These are phyloP conservation scores for Blastocystis sp. DNA, from an alignment of 352 stramenopile genomes.

Conservation along the genomic window DNA sequence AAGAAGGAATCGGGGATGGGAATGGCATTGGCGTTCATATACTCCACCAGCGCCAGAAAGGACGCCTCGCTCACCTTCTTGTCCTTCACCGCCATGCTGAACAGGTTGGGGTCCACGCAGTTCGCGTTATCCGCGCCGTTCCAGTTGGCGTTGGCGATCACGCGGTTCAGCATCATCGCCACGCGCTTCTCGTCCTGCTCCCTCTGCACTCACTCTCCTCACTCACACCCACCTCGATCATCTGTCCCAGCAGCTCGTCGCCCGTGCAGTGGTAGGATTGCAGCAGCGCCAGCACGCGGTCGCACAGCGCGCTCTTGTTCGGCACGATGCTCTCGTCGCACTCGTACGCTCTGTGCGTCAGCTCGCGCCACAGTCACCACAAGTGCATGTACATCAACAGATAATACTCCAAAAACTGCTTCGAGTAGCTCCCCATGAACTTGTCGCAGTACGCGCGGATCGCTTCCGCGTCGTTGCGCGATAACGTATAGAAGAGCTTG, in stretches of 20 bases:
- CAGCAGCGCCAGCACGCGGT: constrained; percentile 27
- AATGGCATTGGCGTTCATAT: constrained; percentile 30
- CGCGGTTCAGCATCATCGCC: background rate
- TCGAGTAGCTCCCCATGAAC: constrained; percentile 26
- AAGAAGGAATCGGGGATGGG: constrained; percentile 11
- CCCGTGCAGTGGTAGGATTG: background rate
- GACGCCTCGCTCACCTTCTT: background rate
- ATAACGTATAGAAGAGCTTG: constrained; percentile 16
- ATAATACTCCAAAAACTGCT: constrained; percentile 36
- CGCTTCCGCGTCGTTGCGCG: constrained; percentile 10
- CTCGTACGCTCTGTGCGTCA: constrained; percentile 23
- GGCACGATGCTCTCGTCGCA: constrained; percentile 13
- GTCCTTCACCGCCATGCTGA: constrained; percentile 11
- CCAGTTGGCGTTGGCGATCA: background rate
- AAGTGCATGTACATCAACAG: constrained; percentile 30
- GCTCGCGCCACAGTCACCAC: background rate
- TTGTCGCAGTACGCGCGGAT: constrained; percentile 30
- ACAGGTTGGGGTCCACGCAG: constrained; percentile 38
- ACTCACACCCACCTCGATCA: background rate
- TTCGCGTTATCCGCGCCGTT: background rate
- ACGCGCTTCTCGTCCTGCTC: constrained; percentile 15
- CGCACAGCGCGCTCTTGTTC: constrained; percentile 30
- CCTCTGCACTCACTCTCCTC: background rate
- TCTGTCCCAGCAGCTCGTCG: constrained; percentile 21
- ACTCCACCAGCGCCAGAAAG: constrained; percentile 33